These are phyloP conservation scores for Pichia sp. DNA, from an alignment of 1,139 yeast genomes.

Conservation along the genomic window DNA sequence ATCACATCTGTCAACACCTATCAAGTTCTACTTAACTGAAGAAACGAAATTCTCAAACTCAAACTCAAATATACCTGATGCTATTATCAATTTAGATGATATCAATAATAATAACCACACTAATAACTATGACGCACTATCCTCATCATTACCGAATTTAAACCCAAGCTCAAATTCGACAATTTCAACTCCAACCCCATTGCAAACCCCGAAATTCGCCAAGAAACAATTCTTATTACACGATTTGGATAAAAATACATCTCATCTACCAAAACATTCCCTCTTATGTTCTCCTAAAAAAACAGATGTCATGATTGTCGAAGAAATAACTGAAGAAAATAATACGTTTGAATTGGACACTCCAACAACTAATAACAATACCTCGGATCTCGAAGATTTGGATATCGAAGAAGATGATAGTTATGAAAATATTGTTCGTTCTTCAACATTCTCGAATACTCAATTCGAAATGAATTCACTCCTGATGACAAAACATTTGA, in stretches of 20 bases:
- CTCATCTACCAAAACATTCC: slow-evolving; percentile 28
- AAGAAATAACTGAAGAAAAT: slow-evolving; percentile 31
- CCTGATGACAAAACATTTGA: slow-evolving; percentile 13
- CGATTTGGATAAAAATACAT: background rate
- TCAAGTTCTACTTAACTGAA: slow-evolving; percentile 32
- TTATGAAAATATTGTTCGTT: slow-evolving; percentile 7
- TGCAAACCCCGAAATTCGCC: background rate
- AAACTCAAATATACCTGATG: slow-evolving; percentile 30
- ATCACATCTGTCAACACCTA: slow-evolving; percentile 14
- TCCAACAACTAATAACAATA: slow-evolving; percentile 1
- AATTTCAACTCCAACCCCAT: background rate
- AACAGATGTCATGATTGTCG: slow-evolving; percentile 29
- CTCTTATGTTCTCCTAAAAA: slow-evolving; percentile 31
- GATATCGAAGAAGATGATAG: slow-evolving; percentile 6
- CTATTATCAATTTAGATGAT: slow-evolving; percentile 35
- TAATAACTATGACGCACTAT: slow-evolving; percentile 14
- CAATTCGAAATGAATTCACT: slow-evolving; percentile 20
- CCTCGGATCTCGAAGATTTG: background rate
- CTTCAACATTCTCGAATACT: slow-evolving; percentile 4
- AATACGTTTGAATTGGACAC: slow-evolving; percentile 7
- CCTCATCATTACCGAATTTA: slow-evolving; percentile 4
- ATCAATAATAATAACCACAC: slow-evolving; percentile 16
- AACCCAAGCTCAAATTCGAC: no score
- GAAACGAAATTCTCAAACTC: slow-evolving; percentile 28
- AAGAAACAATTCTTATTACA: background rate